These are phyloP conservation scores for Aspergillus heteromorphus DNA, from an alignment of 495 filamentous ascomycete genomes.

Conservation along the genomic window DNA sequence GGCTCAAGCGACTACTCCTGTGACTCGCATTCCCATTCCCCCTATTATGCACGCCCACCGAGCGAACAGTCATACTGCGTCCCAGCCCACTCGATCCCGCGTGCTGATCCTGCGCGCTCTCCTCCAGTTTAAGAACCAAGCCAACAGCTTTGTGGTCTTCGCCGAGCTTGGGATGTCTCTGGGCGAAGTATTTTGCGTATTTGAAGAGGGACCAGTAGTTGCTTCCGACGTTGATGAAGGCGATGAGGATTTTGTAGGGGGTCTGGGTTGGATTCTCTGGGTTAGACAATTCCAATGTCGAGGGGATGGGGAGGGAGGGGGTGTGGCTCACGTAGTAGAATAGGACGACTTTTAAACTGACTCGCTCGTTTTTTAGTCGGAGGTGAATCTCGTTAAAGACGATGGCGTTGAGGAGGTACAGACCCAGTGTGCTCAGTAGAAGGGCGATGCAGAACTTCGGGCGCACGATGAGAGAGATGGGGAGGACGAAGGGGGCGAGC, in stretches of 20 bases:
- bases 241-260: slow-evolving; percentile 36
- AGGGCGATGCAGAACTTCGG: slow-evolving; percentile 33
- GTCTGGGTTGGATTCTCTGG: no score
- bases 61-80: background rate
- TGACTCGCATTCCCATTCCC: background rate
- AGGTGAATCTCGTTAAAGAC: slow-evolving; percentile 45
- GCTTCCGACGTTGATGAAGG: slow-evolving; percentile 35
- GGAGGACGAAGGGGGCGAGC: slow-evolving; percentile 41
- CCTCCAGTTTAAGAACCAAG: slow-evolving; percentile 22
- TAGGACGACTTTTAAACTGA: slow-evolving; percentile 22
- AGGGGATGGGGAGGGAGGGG: background rate
- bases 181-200: slow-evolving; percentile 40
- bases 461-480: slow-evolving; percentile 39
- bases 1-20: background rate
- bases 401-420: slow-evolving; percentile 36
- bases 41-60: background rate
- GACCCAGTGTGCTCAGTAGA: slow-evolving; percentile 23
- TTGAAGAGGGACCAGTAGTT: slow-evolving; percentile 41
- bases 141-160: slow-evolving; percentile 40
- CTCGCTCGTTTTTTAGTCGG: slow-evolving; percentile 32
- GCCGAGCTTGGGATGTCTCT: slow-evolving; percentile 37
- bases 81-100: background rate
- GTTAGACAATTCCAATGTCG: no score
- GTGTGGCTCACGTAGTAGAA: slow-evolving; percentile 27
- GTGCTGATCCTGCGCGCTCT: background rate